phyloP scores from a whole-genome alignment of 192 early-diverging fungal genomes.

The Lobosporangium transversale region DNA sequence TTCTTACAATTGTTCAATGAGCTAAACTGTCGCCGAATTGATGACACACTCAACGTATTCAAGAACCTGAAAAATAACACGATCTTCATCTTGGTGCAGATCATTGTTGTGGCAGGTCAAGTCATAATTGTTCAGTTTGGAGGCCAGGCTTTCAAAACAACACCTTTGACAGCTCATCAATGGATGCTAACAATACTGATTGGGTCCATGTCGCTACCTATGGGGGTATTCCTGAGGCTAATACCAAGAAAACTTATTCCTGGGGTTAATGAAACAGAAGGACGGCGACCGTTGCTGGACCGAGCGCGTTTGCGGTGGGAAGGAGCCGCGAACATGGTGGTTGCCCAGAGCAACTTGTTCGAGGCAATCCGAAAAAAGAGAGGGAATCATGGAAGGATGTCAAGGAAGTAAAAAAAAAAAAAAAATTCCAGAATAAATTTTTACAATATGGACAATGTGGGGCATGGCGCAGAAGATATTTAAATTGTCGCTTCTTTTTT shows the following conservation, averaged over 20 bases:
- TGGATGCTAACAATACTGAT: conserved; percentile 85
- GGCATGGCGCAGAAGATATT: conserved; percentile 7
- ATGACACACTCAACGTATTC: conserved; percentile 86
- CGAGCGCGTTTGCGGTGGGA: conserved; percentile 38
- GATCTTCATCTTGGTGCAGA: conserved; percentile 81
- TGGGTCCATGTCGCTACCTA: conserved; percentile 83
- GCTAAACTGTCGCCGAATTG: conserved; percentile 88
- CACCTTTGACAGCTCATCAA: conserved; percentile 68
- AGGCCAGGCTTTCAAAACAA: conserved; percentile 87
- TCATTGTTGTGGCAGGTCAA: conserved; percentile 78
- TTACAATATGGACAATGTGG: conserved; percentile 47
- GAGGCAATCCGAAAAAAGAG: conserved; percentile 35
- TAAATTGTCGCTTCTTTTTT: not conserved
- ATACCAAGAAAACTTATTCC: conserved; percentile 71
- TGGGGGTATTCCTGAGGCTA: conserved; percentile 84
- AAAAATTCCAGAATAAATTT: no score
- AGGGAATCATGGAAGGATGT: not conserved
- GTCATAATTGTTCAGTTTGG: conserved; percentile 87
- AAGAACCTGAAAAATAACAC: conserved; percentile 80
- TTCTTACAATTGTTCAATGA: conserved; percentile 95
- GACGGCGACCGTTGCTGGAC: conserved; percentile 33
- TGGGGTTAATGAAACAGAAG: conserved; percentile 33
- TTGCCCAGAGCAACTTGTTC: conserved; percentile 28
- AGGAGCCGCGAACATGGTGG: conserved; percentile 15
- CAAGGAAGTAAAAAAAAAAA: not conserved